Evolutionary conservation across 2,329 filamentous ascomycete species (phyloP), one percentile per base, ranked within the genome.

Genomic region (Diaporthe eres): DNA sequence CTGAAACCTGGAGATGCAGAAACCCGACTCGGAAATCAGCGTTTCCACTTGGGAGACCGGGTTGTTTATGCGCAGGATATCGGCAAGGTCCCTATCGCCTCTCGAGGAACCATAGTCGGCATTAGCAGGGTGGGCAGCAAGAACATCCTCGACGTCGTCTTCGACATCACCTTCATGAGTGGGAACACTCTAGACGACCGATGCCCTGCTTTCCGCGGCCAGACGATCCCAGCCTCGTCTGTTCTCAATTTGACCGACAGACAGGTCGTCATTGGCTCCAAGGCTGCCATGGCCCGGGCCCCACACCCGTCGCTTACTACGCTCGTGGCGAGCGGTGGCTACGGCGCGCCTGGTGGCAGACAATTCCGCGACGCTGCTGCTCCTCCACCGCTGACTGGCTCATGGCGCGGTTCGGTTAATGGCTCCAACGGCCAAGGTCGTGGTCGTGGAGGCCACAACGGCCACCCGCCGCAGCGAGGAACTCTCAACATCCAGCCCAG

Each of bases 1-100:
- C 88, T 99, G 81, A 98, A 98, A 82, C 97, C 97, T n/a, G 90
- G 93, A 1, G 97, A 99, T 85, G 96, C 96, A n/a, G 96, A 98
- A 84, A 94, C 98, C 82, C 93, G 96, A 72, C 91, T 98, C 55
- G 93, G 94, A 74, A 94, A 94, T 82, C 97, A 99, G 83, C 89
- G 85, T 28, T 99, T 98, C 84, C 85, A 85, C 74, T 90, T 99
- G 44, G 97, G 97, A 72, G 96, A 99, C 84, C 94, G 97, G 31
- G 91, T 99, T 34, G 94, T 98, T 55, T 99, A 98, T 83, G 95
- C 96, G 12, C 94, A 96, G 80, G 94, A 96, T 79, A 95, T 96
- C 74, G 97, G 97, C 79, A 96, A 98, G 82, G 96, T 99, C 1
- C 97, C 97, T 1, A 97, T 99, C 80, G 96, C 94, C 49, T 94